Base-by-base conservation (phyloP, 305 asterid genomes). In the Solanum aculeatissimum region DNA sequence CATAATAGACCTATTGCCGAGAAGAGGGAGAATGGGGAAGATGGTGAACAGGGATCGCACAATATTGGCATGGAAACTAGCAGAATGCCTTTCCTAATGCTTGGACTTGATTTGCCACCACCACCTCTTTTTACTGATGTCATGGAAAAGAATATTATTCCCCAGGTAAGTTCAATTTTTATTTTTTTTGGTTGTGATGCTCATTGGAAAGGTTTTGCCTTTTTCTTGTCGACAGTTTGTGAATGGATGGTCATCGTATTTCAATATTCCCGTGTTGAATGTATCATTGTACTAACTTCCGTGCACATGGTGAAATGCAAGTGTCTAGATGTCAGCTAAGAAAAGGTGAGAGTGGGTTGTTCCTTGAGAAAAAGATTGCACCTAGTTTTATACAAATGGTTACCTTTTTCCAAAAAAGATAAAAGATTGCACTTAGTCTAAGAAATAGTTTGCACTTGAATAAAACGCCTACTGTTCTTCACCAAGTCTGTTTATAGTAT, bases 81-180 rank as follows among this genome's bases (percentile, higher is more conserved):
- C 90, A 95, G 89, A 87, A 94, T 93, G 98, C 92, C 94, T 43
- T 95, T 97, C 89, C 69, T 97, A 84, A 97, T 95, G 99, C 99
- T 97, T 82, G 99, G 98, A 54, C 87, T 95, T 85, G 98, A 95
- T 91, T 92, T 97, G 93, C 99, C 99, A 12, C 98, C 99, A 23
- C 98, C 98, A 10, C 99, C 98, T 10, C 93, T 97, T 75, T 96
- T 95, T 87, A 89, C 93, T 91, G 98, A 97, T 87, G 90, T 95
- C 43, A 94, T 97, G 98, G 99, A 97, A 91, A 95, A 94, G 85
- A 97, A 95, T 86, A 95, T 95, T 81, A 95, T 97, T 69, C 98
- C 99, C 23, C 98, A 97, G 98, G 99, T 97, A 66, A 49, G 25
- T 32, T 78, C 57, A 68, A n/a, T n/a, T n/a, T n/a, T n/a, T n/a